Evolutionary conservation across 108 stramenopile species (phyloP), one percentile per base, ranked within the genome.

Genomic region (Pseudonitzschia multiseries): DNA sequence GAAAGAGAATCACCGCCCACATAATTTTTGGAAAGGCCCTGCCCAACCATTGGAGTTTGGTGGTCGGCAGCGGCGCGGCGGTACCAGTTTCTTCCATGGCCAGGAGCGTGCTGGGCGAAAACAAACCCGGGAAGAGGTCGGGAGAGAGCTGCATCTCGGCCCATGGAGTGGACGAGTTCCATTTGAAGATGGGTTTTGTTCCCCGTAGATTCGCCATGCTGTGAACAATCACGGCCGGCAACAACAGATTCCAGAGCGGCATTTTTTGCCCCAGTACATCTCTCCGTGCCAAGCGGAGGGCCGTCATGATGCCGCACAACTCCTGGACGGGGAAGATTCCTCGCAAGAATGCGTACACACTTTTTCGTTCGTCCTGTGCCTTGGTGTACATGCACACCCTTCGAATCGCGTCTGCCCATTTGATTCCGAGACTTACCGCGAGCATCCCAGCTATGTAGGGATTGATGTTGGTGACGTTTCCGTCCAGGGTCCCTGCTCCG

Each of bases 281-380:
- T 48, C 90, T 76, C 26, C 91, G 84, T 27, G 96, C 97, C 54
- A 96, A 72, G 24, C 83, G 78, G 31, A 98, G 79, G n/a, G 96
- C 97, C 50, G 95, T 95, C 81, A 96, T 89, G 17, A 92, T 92
- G 21, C 94, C 97, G 72, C 97, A 98, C 4, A 97, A 80, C 80
- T 98, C 97, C 57, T 96, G 96, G 62, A 98, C 87, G 22, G 97
- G 97, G 72, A 96, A 98, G 10, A 92, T 56, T 1, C 97, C 97
- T 44, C 97, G 91, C 65, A 79, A 86, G 52, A 96, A 53, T 24
- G 95, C 92, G 69, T 89, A 96, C 42, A 91, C 89, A 12, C 68
- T 62, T 72, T 93, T 92, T 66, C 87, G 67, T 9, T 68, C 77
- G 69, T 93, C 73, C 4, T 71, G n/a, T 18, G 73, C 53, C 69